These are phyloP conservation scores for Westerdykella aurantiaca DNA, from an alignment of 2,329 filamentous ascomycete species.

Conservation along the genomic window DNA sequence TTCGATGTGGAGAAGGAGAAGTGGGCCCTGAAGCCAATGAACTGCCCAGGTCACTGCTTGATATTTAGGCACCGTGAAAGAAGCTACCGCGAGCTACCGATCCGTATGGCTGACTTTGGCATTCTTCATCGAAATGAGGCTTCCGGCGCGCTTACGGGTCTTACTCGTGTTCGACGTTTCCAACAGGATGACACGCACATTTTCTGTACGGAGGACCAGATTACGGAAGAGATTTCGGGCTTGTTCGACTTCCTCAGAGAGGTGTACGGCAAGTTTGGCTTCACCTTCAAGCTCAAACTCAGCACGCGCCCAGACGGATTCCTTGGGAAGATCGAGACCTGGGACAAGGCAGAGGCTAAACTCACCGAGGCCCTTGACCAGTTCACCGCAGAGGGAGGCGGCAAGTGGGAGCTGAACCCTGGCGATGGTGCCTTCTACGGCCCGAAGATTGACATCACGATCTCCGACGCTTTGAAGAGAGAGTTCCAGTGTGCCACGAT, in stretches of 20 bases:
- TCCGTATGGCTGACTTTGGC: slow-evolving; percentile 92
- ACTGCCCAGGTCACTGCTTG: slow-evolving; percentile 90
- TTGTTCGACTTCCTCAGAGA: slow-evolving; percentile 81
- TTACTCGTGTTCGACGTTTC: slow-evolving; percentile 90
- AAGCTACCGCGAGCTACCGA: slow-evolving; percentile 83
- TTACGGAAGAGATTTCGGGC: slow-evolving; percentile 67
- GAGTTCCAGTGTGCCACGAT: slow-evolving; percentile 91
- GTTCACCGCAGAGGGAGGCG: slow-evolving; percentile 56
- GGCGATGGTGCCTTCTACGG: slow-evolving; percentile 98
- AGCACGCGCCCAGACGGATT: slow-evolving; percentile 87
- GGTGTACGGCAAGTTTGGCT: slow-evolving; percentile 77
- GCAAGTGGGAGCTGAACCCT: slow-evolving; percentile 83
- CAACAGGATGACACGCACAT: slow-evolving; percentile 96
- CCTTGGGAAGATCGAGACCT: slow-evolving; percentile 78
- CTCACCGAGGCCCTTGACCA: slow-evolving; percentile 72
- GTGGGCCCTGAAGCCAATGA: slow-evolving; percentile 93
- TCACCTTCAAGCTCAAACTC: slow-evolving; percentile 89
- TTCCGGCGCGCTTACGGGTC: slow-evolving; percentile 80
- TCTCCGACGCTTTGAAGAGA: slow-evolving; percentile 78
- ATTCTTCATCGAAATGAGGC: slow-evolving; percentile 93
- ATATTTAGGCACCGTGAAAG: slow-evolving; percentile 79
- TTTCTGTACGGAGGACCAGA: slow-evolving; percentile 82
- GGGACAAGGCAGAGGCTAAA: slow-evolving; percentile 80
- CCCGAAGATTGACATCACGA: slow-evolving; percentile 96
- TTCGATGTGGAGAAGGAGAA: slow-evolving; percentile 76